These are phyloP conservation scores for Peronospora belbahrii DNA, from an alignment of 352 stramenopile species.

Conservation along the genomic window DNA sequence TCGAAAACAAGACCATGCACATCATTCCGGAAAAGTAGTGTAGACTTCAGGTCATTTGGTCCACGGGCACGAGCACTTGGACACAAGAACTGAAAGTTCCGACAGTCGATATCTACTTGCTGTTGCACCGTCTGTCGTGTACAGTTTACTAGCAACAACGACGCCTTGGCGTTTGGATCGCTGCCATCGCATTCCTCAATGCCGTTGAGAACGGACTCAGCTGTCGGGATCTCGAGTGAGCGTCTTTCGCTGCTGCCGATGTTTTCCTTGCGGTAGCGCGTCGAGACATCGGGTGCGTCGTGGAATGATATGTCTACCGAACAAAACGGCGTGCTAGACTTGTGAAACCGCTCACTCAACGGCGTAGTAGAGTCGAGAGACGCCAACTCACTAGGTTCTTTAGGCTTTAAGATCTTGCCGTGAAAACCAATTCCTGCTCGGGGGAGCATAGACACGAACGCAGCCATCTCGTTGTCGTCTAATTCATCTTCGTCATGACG, in stretches of 20 bases:
- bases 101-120: slow-evolving; percentile 57
- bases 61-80: slow-evolving; percentile 16
- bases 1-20: slow-evolving; percentile 70
- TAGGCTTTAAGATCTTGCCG: slow-evolving; percentile 50
- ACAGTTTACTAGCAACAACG: slow-evolving; percentile 42
- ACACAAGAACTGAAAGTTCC: slow-evolving; percentile 57
- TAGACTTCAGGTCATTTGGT: slow-evolving; percentile 14
- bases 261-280: slow-evolving; percentile 25
- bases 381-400: slow-evolving; percentile 42
- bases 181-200: slow-evolving; percentile 78
- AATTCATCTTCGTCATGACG: slow-evolving; percentile 45
- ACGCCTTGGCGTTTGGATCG: slow-evolving; percentile 61
- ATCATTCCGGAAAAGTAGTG: slow-evolving; percentile 76
- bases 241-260: slow-evolving; percentile 15
- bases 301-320: slow-evolving; percentile 55
- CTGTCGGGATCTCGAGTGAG: slow-evolving; percentile 51
- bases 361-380: slow-evolving; percentile 39
- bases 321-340: slow-evolving; percentile 70
- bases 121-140: slow-evolving; percentile 31
- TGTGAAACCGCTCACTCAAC: slow-evolving; percentile 67
- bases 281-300: slow-evolving; percentile 27
- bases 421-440: slow-evolving; percentile 74
- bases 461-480: slow-evolving; percentile 48
- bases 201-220: slow-evolving; percentile 67
- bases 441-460: slow-evolving; percentile 54